Conservation (phyloP, 768 basidiomycete genomes). For the Albatrellus ellisii region DNA sequence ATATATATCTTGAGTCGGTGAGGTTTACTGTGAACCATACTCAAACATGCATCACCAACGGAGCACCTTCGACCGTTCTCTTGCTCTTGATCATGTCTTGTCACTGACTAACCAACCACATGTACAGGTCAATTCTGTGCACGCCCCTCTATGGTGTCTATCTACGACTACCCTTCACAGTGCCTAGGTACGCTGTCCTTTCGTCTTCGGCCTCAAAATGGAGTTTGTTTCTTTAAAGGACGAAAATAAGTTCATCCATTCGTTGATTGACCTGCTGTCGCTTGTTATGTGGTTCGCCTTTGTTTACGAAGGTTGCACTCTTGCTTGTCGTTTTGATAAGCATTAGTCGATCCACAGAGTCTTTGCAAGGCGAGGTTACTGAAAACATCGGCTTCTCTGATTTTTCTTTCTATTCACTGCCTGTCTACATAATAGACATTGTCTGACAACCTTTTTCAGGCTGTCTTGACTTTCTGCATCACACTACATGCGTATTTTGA, state of each 20-base stretch:
- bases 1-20: slow-evolving; percentile 14
- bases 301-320: slow-evolving; percentile 3
- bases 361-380: slow-evolving; percentile 4
- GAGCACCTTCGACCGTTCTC: slow-evolving; percentile 4
- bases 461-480: too few species aligned
- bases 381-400: slow-evolving; percentile 16
- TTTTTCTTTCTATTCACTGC: not conserved
- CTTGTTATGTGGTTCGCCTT: slow-evolving; percentile 3
- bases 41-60: slow-evolving; percentile 17
- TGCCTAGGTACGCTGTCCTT: slow-evolving; percentile 1
- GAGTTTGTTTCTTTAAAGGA: slow-evolving; percentile 4
- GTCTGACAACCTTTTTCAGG: too few species aligned
- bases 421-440: not conserved
- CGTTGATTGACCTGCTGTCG: slow-evolving; percentile 11
- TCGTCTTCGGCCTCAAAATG: not conserved
- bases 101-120: not conserved
- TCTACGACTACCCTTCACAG: not conserved
- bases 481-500: too few species aligned
- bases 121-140: not conserved
- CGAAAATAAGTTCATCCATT: slow-evolving; percentile 16
- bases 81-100: not conserved
- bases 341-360: slow-evolving; percentile 4
- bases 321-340: slow-evolving; percentile 9
- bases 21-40: slow-evolving; percentile 13
- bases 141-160: not conserved